Evolutionary conservation across 257 asterid species (phyloP).

Genomic region (Ajuga chamaepitys): DNA sequence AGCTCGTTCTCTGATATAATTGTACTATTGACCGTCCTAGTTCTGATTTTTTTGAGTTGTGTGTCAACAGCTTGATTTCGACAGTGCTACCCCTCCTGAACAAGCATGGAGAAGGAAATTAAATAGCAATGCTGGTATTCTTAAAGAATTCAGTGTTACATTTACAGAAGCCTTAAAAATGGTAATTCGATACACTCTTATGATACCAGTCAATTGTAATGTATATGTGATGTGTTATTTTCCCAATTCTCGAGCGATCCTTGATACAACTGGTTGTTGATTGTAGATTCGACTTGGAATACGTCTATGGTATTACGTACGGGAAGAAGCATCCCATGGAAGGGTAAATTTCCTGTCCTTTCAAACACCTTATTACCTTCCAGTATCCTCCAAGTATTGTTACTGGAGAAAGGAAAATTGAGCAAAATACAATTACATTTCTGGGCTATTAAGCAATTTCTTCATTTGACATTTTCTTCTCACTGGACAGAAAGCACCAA

Average conservation of each 20-base stretch:
- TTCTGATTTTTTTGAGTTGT: constrained; percentile 5
- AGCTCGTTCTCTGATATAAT: not conserved
- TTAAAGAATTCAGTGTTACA: constrained; percentile 90
- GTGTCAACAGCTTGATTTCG: constrained; percentile 66
- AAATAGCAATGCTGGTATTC: constrained; percentile 74
- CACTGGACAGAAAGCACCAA: constrained; percentile 83
- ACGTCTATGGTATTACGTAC: constrained; percentile 83
- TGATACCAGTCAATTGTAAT: not conserved
- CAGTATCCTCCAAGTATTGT: not conserved
- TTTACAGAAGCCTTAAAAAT: constrained; percentile 87
- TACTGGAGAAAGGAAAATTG: not conserved
- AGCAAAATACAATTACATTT: not conserved
- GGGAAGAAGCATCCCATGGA: constrained; percentile 98
- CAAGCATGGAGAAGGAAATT: constrained; percentile 96
- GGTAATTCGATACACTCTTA: constrained; percentile 36
- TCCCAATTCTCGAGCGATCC: constrained; percentile 6
- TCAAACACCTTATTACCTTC: not conserved
- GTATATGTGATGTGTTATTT: not conserved
- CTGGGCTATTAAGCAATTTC: not conserved
- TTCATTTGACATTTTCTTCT: not conserved
- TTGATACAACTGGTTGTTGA: constrained; percentile 13
- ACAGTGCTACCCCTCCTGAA: constrained; percentile 88
- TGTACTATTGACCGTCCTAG: no score
- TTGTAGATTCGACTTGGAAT: constrained; percentile 82
- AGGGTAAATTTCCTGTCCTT: constrained; percentile 52